These are phyloP conservation scores for Lunularia cruciata DNA, from an alignment of 225 moss, liverwort and hornwort species.

Conservation along the genomic window DNA sequence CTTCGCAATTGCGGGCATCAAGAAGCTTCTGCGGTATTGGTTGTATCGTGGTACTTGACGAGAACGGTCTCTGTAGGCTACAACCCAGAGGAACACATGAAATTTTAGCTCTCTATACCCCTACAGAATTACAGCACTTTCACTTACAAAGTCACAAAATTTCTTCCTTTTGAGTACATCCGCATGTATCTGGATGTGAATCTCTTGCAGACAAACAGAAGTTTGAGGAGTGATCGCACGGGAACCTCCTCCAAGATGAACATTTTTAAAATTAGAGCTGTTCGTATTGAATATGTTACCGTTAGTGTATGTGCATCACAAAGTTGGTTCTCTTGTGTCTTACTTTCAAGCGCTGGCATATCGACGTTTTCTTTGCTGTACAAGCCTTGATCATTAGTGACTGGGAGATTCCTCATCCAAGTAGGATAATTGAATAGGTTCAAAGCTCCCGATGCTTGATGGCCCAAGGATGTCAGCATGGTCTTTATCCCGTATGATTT, in stretches of 20 bases:
- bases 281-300: too few relatives aligned
- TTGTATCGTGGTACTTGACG: conserved; percentile 16
- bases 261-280: too few relatives aligned
- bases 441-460: conserved; percentile 54
- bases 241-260: too few relatives aligned
- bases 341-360: conserved; percentile 48
- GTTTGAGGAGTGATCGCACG: too few relatives aligned
- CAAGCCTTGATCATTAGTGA: conserved; percentile 43
- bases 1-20: conserved; percentile 17
- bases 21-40: conserved; percentile 18
- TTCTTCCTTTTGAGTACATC: too few relatives aligned
- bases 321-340: not conserved
- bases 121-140: too few relatives aligned
- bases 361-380: conserved; percentile 36
- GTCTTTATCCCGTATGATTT: conserved; percentile 48
- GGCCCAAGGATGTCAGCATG: conserved; percentile 50
- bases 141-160: too few relatives aligned
- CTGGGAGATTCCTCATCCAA: conserved; percentile 45
- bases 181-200: too few relatives aligned
- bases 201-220: too few relatives aligned
- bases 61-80: conserved; percentile 8
- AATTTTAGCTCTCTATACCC: too few relatives aligned
- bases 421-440: conserved; percentile 50
- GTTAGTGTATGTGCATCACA: too few relatives aligned
- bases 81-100: not conserved